Base-by-base conservation (phyloP, 768 basidiomycete genomes). In the Mycena filopes region DNA sequence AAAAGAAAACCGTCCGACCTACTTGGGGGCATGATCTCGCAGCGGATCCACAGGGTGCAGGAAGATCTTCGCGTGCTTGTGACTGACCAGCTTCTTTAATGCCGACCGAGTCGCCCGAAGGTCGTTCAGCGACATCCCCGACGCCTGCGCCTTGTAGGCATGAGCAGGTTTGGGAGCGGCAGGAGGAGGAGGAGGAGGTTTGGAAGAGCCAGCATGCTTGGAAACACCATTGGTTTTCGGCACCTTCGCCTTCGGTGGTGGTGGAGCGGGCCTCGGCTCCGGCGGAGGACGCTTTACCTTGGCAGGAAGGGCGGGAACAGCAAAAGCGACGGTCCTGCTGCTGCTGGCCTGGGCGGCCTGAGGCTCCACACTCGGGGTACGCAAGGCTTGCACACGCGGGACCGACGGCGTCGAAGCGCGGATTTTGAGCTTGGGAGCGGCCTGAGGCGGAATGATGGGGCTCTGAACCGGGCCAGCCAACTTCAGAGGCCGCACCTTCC, bases 41-140 rank as follows among this genome's bases (percentile, higher is more conserved):
- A 97, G 87, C n/a, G 96, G 96, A 78, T 98, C 96, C n/a, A 99
- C 97, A 33, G 97, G 95, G 63, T 92, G 88, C 43, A 89, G 80
- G 78, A 99, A 99, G 56, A 92, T 72, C 28, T 78, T 75, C 4
- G 92, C 89, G 64, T 86, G 88, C 76, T 93, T 95, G 76, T 95
- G 86, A 26, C 85, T 72, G 72, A 86, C 85, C 33, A 97, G 78
- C 74, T 96, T 96, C 83, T 92, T 91, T 72, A 97, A 76, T 3
- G 89, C 90, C 64, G 85, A 92, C 55, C 89, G 86, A 68, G 88
- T 92, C 11, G 91, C 92, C 54, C 85, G 86, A 63, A 94, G 76
- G 73, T 97, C 96, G 50, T 88, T 86, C 36, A 89, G 71, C 43
- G 84, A 82, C 91, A 97, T 92, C 55, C 95, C 95, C 38, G 84